These are phyloP conservation scores for Starmera caribaea DNA, from an alignment of 805 yeast species.

Conservation along the genomic window DNA sequence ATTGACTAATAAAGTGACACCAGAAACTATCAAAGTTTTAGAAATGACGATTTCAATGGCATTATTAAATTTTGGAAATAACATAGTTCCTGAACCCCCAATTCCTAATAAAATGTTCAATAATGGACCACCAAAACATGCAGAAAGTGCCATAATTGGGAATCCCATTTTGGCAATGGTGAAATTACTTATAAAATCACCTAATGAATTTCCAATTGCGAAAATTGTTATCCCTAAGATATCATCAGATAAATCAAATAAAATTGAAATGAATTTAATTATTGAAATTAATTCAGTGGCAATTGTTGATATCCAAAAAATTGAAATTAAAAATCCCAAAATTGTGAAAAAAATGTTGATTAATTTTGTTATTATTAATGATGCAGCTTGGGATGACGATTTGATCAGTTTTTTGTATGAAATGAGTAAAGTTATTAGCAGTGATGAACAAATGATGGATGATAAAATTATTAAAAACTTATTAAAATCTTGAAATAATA, in stretches of 20 bases:
- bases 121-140: slow-evolving; percentile 92
- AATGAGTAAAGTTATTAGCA: neutral
- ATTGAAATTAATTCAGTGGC: slow-evolving; percentile 45
- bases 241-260: slow-evolving; percentile 62
- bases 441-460: slow-evolving; percentile 1
- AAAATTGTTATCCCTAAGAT: slow-evolving; percentile 82
- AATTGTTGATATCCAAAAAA: slow-evolving; percentile 57
- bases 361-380: neutral
- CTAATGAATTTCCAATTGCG: slow-evolving; percentile 89
- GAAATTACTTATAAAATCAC: slow-evolving; percentile 78
- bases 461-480: neutral
- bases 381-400: too few species aligned
- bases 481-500: slow-evolving; percentile 8
- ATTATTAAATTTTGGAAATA: slow-evolving; percentile 26
- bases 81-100: slow-evolving; percentile 59
- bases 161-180: slow-evolving; percentile 79
- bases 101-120: slow-evolving; percentile 69
- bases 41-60: slow-evolving; percentile 30
- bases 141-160: slow-evolving; percentile 88
- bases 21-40: slow-evolving; percentile 26
- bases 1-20: slow-evolving; percentile 29
- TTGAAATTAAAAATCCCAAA: slow-evolving; percentile 57
- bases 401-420: neutral
- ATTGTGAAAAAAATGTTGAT: slow-evolving; percentile 19
- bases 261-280: slow-evolving; percentile 50